These are phyloP conservation scores for Chrysochromulina tobinii DNA, from an alignment of 78 protist genomes.

Conservation along the genomic window DNA sequence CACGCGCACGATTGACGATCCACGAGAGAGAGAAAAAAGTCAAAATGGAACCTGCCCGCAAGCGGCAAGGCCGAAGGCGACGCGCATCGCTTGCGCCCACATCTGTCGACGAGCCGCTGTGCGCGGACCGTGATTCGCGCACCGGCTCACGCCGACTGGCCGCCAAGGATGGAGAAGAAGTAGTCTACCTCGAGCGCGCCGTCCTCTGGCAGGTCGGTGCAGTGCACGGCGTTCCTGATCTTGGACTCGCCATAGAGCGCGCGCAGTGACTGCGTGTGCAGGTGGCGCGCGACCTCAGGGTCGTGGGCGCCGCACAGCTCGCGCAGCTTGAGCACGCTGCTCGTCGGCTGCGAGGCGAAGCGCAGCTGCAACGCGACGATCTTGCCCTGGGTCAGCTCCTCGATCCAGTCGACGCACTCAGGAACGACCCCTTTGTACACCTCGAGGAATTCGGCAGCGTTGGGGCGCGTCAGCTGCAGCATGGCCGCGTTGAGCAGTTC, in stretches of 20 bases:
- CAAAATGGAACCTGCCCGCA: too few species aligned
- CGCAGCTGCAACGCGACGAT: neutral
- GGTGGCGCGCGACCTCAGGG: slow-evolving; percentile 58
- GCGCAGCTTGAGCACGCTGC: slow-evolving; percentile 1
- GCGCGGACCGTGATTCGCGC: too few species aligned
- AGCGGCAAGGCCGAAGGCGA: too few species aligned
- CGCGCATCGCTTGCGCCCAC: too few species aligned
- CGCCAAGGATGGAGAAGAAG: slow-evolving; percentile 1
- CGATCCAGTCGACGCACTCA: slow-evolving; percentile 51
- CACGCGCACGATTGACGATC: too few species aligned
- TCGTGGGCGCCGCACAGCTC: slow-evolving; percentile 76
- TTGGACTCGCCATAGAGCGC: slow-evolving; percentile 58
- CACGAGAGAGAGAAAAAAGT: too few species aligned
- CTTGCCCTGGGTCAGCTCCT: neutral
- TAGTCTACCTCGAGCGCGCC: slow-evolving; percentile 66
- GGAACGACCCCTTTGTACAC: slow-evolving; percentile 70
- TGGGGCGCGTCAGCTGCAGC: neutral
- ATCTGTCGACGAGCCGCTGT: too few species aligned
- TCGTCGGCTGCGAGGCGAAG: neutral
- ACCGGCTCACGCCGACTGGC: too few species aligned
- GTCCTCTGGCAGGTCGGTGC: slow-evolving; percentile 78
- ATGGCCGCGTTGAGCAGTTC: slow-evolving; percentile 18
- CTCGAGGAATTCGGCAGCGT: slow-evolving; percentile 81
- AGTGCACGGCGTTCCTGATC: slow-evolving; percentile 72
- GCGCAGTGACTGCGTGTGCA: slow-evolving; percentile 65